Evolutionary conservation across 1,139 yeast genomes (phyloP).

Genomic region (Keqinozyma sinolaborantium): DNA sequence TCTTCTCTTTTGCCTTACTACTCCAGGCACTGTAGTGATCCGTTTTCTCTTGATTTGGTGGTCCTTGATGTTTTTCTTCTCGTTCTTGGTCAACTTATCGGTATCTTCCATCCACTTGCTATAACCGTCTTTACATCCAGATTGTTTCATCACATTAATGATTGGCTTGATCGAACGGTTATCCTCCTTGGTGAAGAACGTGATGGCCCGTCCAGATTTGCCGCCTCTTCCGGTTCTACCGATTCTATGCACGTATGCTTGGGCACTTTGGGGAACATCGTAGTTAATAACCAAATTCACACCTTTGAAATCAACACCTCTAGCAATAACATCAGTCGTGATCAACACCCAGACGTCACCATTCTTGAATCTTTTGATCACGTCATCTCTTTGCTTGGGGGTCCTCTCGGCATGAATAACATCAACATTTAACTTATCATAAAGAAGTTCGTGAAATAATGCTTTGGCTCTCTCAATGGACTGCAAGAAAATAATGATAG

Average conservation of each 20-base stretch:
- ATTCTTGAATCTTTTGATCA: conserved; percentile 75
- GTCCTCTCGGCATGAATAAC: conserved; percentile 96
- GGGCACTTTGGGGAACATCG: conserved; percentile 93
- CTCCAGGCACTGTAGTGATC: conserved; percentile 83
- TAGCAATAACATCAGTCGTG: conserved; percentile 91
- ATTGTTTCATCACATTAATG: conserved; percentile 90
- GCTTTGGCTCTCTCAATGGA: conserved; percentile 94
- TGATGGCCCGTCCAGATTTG: conserved; percentile 78
- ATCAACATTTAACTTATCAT: conserved; percentile 89
- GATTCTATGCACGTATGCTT: conserved; percentile 94
- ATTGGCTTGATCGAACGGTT: conserved; percentile 72
- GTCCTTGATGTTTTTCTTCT: conserved; percentile 61
- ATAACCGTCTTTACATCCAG: conserved; percentile 66
- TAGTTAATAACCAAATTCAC: conserved; percentile 92
- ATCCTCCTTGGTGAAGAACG: conserved; percentile 92
- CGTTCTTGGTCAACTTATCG: conserved; percentile 64
- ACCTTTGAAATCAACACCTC: conserved; percentile 98
- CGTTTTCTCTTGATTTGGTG: conserved; percentile 63
- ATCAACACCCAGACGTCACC: conserved; percentile 97
- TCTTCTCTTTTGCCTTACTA: conserved; percentile 61
- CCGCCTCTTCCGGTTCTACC: conserved; percentile 99
- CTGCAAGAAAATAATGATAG: conserved; percentile 88
- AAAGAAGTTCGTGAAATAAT: conserved; percentile 82
- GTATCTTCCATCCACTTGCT: conserved; percentile 81
- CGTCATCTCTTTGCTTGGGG: conserved; percentile 80